Percentiles rank a stretch among this genome's conserved stretches.
Conservation (phyloP, 164 flowering plant species). For the Protea cynaroides region DNA sequence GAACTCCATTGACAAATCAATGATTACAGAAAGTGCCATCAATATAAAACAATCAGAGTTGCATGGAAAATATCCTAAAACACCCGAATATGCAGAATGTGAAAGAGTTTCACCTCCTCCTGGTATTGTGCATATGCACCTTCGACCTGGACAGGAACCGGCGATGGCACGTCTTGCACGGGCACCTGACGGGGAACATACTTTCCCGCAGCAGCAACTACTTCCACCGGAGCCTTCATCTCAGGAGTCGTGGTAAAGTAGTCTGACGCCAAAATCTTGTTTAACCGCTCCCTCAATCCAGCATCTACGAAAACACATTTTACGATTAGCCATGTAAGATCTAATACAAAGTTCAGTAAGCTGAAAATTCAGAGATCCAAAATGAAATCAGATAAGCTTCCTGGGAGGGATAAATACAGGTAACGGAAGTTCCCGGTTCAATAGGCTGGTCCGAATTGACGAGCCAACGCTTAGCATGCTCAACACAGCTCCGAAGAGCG, state of each 20-base stretch:
- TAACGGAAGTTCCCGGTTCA: slow-evolving; percentile 36
- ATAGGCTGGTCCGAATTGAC: slow-evolving; percentile 52
- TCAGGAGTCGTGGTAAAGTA: slow-evolving; percentile 79
- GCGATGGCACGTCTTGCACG: slow-evolving; percentile 20
- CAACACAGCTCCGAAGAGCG: slow-evolving; percentile 64
- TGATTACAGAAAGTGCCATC: too few species aligned
- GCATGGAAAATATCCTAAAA: too few species aligned
- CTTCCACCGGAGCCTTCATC: slow-evolving; percentile 70
- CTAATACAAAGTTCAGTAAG: neutral
- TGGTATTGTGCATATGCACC: slow-evolving; percentile 32
- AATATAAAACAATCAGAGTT: too few species aligned
- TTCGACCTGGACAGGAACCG: slow-evolving; percentile 37
- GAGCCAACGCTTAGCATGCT: slow-evolving; percentile 87
- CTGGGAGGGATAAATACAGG: slow-evolving; percentile 44
- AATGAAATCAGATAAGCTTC: neutral
- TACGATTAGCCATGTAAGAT: neutral
- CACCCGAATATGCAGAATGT: too few species aligned
- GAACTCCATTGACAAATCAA: too few species aligned
- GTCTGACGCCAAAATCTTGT: slow-evolving; percentile 78
- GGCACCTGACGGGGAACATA: slow-evolving; percentile 58
- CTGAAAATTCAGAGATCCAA: neutral
- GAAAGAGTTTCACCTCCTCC: slow-evolving; percentile 31
- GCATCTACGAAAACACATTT: slow-evolving; percentile 46
- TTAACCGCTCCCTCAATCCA: slow-evolving; percentile 62
- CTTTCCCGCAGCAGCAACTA: slow-evolving; percentile 69